Base-by-base conservation (phyloP, 345 rosid species). In the Euphorbia tirucalli region DNA sequence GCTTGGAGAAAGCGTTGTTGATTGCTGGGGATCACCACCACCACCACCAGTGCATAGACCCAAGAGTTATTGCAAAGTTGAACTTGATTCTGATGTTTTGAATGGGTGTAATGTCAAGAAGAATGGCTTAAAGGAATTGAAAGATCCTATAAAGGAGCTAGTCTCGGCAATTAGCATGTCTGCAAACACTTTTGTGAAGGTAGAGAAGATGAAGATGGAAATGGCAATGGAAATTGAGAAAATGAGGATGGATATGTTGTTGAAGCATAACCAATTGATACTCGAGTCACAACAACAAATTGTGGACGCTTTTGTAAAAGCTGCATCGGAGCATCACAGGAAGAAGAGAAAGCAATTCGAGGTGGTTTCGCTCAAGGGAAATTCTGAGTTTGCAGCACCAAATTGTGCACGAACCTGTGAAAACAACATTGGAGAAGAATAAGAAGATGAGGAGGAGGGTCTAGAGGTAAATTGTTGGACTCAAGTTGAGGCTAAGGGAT, bases 191-290 rank as follows among this genome's bases (percentile, higher is more conserved):
- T 90, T 86, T 83, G 82, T 83, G 75, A 83, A 79, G 78, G 80
- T 85, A 60, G 96, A 90, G 86, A 83, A 81, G 81, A 83, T 83
- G 80, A 90, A 90, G 85, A 84, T 90, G 85, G 89, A 90, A 55
- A 85, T 88, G 92, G 83, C 86, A 78, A 84, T 74, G 75, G 92
- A 88, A 78, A 84, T 86, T 43, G 93, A 90, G 82, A 86, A 84
- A 81, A 69, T 80, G 73, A 75, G 87, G 70, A 90, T 90, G 91
- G 88, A 87, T 73, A 84, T 78, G 86, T 89, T 87, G 81, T 72
- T 84, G 81, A 88, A 86, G 79, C 88, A 84, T 66, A 86, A 80
- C 55, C 84, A 88, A 86, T 83, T 88, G 93, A 82, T 90, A 77
- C 83, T 90, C 0, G 86, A 88, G 57, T 85, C 90, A 0, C 91